A percentile compares a stretch with the other conserved stretches of the same genome.
These are phyloP conservation scores for Hypoxylon sp. DNA, from an alignment of 2,329 filamentous ascomycete species.

Conservation along the genomic window DNA sequence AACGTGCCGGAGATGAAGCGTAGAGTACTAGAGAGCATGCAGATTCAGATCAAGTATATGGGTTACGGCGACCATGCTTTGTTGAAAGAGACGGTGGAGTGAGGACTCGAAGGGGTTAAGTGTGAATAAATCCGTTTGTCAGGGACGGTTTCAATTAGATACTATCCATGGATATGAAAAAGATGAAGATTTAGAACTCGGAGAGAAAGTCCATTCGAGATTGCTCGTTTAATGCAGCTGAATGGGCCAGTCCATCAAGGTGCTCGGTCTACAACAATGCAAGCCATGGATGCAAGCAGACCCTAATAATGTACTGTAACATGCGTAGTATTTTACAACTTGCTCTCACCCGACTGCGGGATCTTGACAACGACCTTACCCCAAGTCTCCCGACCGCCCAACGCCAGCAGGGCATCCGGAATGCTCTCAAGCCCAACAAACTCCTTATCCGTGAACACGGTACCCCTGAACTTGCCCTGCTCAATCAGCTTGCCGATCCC, in stretches of 20 bases:
- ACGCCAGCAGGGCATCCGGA: conserved; percentile 78
- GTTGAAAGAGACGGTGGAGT: conserved; percentile 47
- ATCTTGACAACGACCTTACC: conserved; percentile 95
- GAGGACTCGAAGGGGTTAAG: neutral
- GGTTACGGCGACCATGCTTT: conserved; percentile 60
- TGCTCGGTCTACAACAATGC: neutral
- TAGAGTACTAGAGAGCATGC: conserved; percentile 79
- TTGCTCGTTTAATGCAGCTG: neutral
- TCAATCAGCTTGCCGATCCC: conserved; percentile 83
- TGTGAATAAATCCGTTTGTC: neutral
- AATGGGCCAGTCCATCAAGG: neutral
- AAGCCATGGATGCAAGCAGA: neutral
- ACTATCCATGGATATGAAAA: neutral
- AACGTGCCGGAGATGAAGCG: conserved; percentile 65
- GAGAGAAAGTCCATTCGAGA: neutral
- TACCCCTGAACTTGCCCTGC: conserved; percentile 82
- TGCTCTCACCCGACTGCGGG: conserved; percentile 73
- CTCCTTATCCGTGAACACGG: conserved; percentile 83
- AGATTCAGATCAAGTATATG: conserved; percentile 73
- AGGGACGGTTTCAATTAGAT: neutral
- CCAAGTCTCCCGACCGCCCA: conserved; percentile 89
- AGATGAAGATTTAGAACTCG: neutral
- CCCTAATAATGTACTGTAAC: neutral
- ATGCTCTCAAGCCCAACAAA: conserved; percentile 87
- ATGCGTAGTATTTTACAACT: conserved; percentile 57